Evolutionary conservation across 2,329 filamentous ascomycete species (phyloP).

Genomic region (Pestalotiopsis sp.): DNA sequence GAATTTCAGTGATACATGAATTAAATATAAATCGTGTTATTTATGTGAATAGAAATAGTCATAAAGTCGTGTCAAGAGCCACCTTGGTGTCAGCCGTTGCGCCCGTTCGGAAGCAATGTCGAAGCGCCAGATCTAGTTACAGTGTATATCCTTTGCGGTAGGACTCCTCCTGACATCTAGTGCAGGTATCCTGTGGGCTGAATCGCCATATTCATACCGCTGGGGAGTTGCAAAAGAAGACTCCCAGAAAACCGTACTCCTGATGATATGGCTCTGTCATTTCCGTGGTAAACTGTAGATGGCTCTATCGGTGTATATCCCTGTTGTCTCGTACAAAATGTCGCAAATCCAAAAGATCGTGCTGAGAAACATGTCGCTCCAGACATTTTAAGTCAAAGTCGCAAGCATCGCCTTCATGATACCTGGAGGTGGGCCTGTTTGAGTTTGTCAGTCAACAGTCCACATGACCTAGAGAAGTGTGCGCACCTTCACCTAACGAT

Average conservation of each 20-base stretch:
- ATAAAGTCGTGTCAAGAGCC: not conserved
- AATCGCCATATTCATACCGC: not conserved
- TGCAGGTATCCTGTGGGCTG: not conserved
- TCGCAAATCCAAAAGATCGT: not conserved
- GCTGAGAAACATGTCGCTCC: not conserved
- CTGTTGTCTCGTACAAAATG: not conserved
- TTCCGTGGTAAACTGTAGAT: not conserved
- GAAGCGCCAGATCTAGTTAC: not conserved
- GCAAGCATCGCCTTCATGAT: conserved; percentile 71
- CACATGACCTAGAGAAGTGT: not conserved
- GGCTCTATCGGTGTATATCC: not conserved
- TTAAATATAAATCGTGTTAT: not conserved
- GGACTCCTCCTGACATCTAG: not conserved
- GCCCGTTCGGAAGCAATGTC: not conserved
- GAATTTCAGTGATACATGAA: not conserved
- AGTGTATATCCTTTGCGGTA: not conserved
- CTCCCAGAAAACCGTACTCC: not conserved
- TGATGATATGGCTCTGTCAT: not conserved
- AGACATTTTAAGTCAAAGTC: conserved; percentile 60
- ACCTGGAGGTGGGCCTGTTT: conserved; percentile 62
- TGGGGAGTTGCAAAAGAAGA: not conserved
- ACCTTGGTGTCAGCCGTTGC: not conserved
- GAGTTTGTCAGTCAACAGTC: conserved; percentile 5
- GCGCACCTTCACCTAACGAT: conserved; percentile 58
- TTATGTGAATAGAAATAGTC: conserved; percentile 1